Evolutionary conservation across 129 eudicot genomes (phyloP).

Genomic region (Flaveria brownii): DNA sequence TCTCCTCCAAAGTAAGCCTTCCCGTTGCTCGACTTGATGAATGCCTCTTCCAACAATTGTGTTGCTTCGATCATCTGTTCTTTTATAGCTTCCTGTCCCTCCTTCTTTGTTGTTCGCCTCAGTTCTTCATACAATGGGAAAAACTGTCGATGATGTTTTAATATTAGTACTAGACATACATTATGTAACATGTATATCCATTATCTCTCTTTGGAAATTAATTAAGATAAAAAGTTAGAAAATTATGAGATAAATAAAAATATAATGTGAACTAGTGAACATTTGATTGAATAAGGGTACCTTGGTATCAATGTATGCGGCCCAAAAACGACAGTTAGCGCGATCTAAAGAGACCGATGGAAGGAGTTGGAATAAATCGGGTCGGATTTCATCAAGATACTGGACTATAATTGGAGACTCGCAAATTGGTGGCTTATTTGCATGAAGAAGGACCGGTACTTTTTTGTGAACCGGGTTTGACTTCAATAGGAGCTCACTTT

Average conservation of each 20-base stretch:
- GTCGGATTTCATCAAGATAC: neutral
- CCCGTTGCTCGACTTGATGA: constrained; percentile 45
- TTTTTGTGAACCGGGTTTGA: constrained; percentile 13
- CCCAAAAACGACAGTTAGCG: constrained; percentile 3
- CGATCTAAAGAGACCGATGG: constrained; percentile 2
- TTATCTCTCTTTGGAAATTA: too few relatives aligned
- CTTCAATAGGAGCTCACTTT: neutral
- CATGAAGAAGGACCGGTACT: constrained; percentile 8
- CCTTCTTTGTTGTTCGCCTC: constrained; percentile 14
- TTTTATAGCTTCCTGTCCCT: constrained; percentile 28
- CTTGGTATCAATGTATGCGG: neutral
- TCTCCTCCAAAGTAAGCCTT: constrained; percentile 50
- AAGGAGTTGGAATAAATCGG: neutral
- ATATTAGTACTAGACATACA: neutral
- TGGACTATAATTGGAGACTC: constrained; percentile 4
- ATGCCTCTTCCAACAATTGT: constrained; percentile 43
- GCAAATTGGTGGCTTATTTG: constrained; percentile 4
- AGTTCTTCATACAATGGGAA: constrained; percentile 27
- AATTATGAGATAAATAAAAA: too few relatives aligned
- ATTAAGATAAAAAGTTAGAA: too few relatives aligned
- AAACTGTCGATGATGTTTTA: constrained; percentile 28
- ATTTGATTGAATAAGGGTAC: neutral
- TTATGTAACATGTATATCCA: too few relatives aligned
- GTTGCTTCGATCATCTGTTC: constrained; percentile 22
- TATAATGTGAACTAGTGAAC: neutral